Evolutionary conservation across 2,329 filamentous ascomycete species (phyloP).

Genomic region (Lachnellula cervina): DNA sequence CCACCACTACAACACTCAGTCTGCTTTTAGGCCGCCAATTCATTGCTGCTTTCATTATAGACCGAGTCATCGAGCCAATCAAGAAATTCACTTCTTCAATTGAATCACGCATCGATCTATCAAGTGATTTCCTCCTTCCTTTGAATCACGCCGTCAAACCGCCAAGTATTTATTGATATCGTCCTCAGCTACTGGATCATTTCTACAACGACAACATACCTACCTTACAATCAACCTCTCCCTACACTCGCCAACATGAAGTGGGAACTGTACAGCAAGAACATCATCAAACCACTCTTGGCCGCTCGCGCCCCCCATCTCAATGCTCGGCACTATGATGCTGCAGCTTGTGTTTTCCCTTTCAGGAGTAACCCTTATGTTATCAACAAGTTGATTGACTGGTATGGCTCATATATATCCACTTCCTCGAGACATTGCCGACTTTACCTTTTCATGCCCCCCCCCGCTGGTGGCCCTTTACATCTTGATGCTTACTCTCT

Average conservation of each 20-base stretch:
- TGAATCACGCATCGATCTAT: too few species aligned
- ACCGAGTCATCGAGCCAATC: too few species aligned
- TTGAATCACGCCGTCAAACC: too few species aligned
- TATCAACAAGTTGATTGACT: constrained; percentile 5
- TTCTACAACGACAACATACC: too few species aligned
- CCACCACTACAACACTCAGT: too few species aligned
- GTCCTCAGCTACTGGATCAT: too few species aligned
- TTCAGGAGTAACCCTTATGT: constrained; percentile 4
- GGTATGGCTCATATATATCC: neutral
- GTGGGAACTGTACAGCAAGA: neutral
- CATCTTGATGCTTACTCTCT: neutral
- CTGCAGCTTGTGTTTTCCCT: constrained; percentile 5
- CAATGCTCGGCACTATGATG: neutral
- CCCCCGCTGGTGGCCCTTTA: neutral
- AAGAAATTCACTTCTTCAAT: too few species aligned
- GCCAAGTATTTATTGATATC: too few species aligned
- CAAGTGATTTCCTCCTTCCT: too few species aligned
- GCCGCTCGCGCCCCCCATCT: neutral
- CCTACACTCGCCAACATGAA: neutral
- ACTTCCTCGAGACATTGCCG: neutral
- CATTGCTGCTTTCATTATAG: too few species aligned
- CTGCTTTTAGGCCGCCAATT: too few species aligned
- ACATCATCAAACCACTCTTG: neutral
- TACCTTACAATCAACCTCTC: too few species aligned
- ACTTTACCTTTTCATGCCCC: neutral